These are phyloP conservation scores for Podila horticola DNA, from an alignment of 192 early-diverging fungal genomes.

Conservation along the genomic window DNA sequence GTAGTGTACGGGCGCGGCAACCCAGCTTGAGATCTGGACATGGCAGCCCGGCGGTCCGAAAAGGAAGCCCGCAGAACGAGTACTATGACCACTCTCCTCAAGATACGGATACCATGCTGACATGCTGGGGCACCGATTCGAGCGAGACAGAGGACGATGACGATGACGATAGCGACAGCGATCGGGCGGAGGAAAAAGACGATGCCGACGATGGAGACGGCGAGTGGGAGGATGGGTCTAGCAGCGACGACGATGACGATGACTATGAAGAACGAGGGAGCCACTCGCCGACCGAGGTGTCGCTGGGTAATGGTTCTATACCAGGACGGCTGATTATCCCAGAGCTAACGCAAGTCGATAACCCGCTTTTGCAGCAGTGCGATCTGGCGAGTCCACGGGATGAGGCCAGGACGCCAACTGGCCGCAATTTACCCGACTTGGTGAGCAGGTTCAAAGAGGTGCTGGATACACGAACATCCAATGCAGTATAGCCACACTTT, in stretches of 20 bases:
- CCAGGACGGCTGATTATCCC: background rate
- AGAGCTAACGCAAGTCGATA: background rate
- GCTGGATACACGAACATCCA: background rate
- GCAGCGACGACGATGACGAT: conserved; percentile 25
- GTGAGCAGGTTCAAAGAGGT: background rate
- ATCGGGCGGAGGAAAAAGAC: conserved; percentile 18
- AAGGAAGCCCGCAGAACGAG: conserved; percentile 2
- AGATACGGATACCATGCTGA: conserved; percentile 43
- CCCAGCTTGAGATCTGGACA: background rate
- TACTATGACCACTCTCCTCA: conserved; percentile 43
- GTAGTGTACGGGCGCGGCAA: conserved; percentile 6
- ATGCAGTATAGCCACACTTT: too few species aligned
- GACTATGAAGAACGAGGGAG: conserved; percentile 3
- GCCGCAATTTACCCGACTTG: background rate
- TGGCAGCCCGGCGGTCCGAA: conserved; percentile 8
- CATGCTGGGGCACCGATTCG: conserved; percentile 45
- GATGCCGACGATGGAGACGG: conserved; percentile 40
- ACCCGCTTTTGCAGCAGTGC: background rate
- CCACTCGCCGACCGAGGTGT: background rate
- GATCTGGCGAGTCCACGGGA: background rate
- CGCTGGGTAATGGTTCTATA: background rate
- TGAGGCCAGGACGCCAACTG: background rate
- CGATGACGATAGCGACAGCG: conserved; percentile 12
- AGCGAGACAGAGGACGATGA: conserved; percentile 30
- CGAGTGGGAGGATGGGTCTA: conserved; percentile 43